Conservation (phyloP, 2,329 filamentous ascomycete species). For the Colletotrichum costaricense region DNA sequence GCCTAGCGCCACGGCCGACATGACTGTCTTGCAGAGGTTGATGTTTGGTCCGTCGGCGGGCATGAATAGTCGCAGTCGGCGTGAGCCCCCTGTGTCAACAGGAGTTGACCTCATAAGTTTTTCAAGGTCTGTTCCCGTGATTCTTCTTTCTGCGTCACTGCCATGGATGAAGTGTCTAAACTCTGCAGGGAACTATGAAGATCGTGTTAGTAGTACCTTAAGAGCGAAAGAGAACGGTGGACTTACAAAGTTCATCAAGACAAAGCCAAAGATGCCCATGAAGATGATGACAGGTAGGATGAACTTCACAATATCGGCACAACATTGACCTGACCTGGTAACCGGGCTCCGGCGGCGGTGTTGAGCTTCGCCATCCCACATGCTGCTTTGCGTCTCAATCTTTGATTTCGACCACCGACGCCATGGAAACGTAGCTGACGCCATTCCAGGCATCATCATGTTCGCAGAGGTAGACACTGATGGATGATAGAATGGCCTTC, state of each 20-base stretch:
- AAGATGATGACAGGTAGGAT: background rate
- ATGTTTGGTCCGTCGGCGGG: constrained; percentile 49
- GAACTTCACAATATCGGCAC: background rate
- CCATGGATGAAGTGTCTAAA: background rate
- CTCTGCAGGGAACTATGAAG: constrained; percentile 1
- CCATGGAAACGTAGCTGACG: background rate
- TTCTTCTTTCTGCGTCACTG: background rate
- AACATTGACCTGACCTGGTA: background rate
- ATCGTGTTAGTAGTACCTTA: background rate
- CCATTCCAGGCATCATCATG: background rate
- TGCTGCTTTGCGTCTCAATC: background rate
- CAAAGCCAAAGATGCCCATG: background rate
- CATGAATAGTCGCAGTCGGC: constrained; percentile 51
- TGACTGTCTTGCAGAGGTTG: constrained; percentile 52
- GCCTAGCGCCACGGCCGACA: constrained; percentile 50
- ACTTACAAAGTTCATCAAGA: constrained; percentile 2
- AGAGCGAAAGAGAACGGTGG: background rate
- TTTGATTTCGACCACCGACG: background rate
- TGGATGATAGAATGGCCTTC: background rate
- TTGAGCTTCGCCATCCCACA: background rate
- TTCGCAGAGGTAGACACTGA: background rate
- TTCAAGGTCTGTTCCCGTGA: constrained; percentile 3
- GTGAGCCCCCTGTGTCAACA: constrained; percentile 28
- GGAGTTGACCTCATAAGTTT: background rate
- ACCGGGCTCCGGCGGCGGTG: background rate